phyloP scores from a whole-genome alignment of 805 yeast genomes.

The Suhomyces faveliae region DNA sequence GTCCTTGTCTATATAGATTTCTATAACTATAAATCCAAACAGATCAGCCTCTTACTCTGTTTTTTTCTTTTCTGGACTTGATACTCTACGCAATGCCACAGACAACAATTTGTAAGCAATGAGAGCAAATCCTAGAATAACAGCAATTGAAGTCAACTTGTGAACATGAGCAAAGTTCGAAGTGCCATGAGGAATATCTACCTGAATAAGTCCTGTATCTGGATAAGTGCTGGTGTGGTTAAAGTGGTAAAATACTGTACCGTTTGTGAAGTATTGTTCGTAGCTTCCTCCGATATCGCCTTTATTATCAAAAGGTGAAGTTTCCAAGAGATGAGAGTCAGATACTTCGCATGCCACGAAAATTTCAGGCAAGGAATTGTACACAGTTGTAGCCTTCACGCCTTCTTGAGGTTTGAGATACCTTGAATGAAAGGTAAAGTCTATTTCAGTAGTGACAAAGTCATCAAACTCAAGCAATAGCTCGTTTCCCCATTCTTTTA shows the following conservation, averaged over 20 bases:
- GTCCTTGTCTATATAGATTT: too few relatives aligned
- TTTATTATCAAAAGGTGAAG: conserved; percentile 38
- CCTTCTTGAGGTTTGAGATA: conserved; percentile 33
- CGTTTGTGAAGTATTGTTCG: conserved; percentile 37
- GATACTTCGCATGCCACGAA: conserved; percentile 39
- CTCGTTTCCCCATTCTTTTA: conserved; percentile 41
- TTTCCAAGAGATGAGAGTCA: conserved; percentile 26
- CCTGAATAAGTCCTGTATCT: background rate
- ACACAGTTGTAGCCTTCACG: conserved; percentile 11
- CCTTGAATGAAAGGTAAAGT: conserved; percentile 38
- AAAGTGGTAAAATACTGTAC: conserved; percentile 39
- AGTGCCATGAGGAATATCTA: conserved; percentile 12
- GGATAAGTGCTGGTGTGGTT: background rate
- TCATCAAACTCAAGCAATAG: conserved; percentile 27
- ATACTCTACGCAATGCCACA: background rate
- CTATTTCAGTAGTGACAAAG: conserved; percentile 11
- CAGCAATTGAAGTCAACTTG: conserved; percentile 7
- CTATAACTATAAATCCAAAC: too few relatives aligned
- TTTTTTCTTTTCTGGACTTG: background rate
- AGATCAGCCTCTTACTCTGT: background rate
- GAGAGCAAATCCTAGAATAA: conserved; percentile 8
- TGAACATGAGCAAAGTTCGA: conserved; percentile 6
- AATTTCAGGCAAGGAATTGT: conserved; percentile 23
- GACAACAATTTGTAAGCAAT: conserved; percentile 7
- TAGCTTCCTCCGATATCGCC: conserved; percentile 30